Conservation (phyloP, 257 asterid genomes). For the Solanum chaucha region DNA sequence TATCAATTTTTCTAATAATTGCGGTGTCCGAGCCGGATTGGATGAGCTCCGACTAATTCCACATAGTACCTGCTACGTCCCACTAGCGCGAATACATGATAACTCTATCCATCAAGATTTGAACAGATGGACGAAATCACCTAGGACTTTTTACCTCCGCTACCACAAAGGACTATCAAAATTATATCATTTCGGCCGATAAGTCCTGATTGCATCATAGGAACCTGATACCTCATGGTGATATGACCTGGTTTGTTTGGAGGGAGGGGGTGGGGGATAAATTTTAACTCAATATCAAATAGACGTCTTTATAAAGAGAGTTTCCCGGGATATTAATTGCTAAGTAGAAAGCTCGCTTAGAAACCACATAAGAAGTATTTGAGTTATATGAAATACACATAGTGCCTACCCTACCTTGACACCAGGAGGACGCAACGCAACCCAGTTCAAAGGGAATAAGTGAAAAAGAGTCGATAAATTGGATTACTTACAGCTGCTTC, state of each 20-base stretch:
- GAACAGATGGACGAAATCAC: not conserved
- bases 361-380: too few relatives aligned
- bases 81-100: not conserved
- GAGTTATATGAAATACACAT: too few relatives aligned
- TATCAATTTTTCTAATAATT: not conserved
- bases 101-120: not conserved
- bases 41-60: not conserved
- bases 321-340: too few relatives aligned
- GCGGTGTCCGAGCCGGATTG: not conserved
- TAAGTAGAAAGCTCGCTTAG: too few relatives aligned
- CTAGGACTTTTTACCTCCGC: not conserved
- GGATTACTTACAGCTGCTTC: slow-evolving; percentile 92
- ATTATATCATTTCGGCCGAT: not conserved
- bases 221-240: not conserved
- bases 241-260: too few relatives aligned
- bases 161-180: not conserved
- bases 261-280: too few relatives aligned
- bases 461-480: not conserved
- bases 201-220: not conserved
- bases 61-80: not conserved
- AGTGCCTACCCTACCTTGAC: not conserved
- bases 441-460: not conserved
- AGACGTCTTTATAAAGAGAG: too few relatives aligned
- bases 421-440: not conserved
- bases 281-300: too few relatives aligned